A percentile compares a stretch with the other conserved stretches of the same genome.
Evolutionary conservation across 306 rosid species (phyloP).

Genomic region (Quercus bicolor): DNA sequence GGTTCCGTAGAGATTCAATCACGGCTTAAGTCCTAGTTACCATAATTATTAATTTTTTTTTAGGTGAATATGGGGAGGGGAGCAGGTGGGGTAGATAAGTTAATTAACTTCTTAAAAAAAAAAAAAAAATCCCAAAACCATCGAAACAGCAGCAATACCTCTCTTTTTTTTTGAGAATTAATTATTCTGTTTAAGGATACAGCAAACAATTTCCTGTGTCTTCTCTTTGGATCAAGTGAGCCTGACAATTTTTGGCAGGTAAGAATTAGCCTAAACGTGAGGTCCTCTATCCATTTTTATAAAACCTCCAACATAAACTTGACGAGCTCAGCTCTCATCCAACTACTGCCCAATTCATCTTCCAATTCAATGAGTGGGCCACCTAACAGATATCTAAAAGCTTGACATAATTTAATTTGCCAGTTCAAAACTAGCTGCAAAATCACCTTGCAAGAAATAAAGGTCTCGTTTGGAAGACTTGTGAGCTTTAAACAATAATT

Average conservation of each 20-base stretch:
- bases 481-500: too few relatives aligned
- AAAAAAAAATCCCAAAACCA: neutral
- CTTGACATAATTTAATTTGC: neutral
- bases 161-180: neutral
- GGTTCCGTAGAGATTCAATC: neutral
- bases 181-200: neutral
- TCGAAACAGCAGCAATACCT: neutral
- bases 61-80: neutral
- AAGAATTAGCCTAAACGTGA: constrained; percentile 1
- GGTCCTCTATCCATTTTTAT: neutral
- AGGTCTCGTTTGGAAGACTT: too few relatives aligned
- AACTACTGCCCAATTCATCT: constrained; percentile 13
- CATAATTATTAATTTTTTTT: neutral
- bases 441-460: neutral
- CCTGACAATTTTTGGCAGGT: constrained; percentile 17
- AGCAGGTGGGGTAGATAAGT: neutral
- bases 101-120: neutral
- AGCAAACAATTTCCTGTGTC: neutral
- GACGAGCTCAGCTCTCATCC: constrained; percentile 8
- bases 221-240: neutral
- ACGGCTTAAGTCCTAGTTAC: neutral
- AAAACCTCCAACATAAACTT: neutral
- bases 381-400: constrained; percentile 1
- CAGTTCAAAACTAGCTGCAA: neutral
- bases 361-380: neutral